Evolutionary conservation across 345 rosid species (phyloP), one percentile per base, ranked within the genome.

Genomic region (Eucalyptus curtisii): DNA sequence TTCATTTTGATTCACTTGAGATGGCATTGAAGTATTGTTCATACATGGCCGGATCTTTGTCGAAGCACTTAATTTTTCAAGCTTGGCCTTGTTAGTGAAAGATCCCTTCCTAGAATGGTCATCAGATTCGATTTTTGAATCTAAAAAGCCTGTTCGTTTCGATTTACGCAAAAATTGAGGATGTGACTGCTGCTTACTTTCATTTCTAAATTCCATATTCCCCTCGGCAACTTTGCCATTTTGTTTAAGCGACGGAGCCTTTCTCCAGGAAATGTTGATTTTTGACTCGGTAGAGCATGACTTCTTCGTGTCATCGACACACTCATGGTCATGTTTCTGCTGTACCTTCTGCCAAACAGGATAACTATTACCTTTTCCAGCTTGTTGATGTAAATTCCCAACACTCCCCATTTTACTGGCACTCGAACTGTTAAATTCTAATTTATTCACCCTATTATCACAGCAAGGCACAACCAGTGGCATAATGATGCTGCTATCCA

Each of bases 321-420:
- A 86, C 57, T 89, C 91, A 87, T 71, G 88, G 9, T 14, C 88
- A 59, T 87, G 91, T 87, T 91, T 92, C 90, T 88, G 91, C 91
- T 91, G 93, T 68, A 93, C 95, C 89, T 89, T 93, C 91, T 93
- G 89, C 96, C 96, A 94, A 22, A 94, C 92, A 81, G 94, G 89
- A 90, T 91, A 90, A 86, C 44, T 89, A 88, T 90, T 93, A 57
- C 91, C 94, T 71, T 88, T 91, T 79, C 92, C 93, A 12, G 87
- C 87, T 87, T 79, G 89, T 53, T 90, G 87, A 49, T 57, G 90
- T 53, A 86, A 88, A 61, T 86, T 90, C 59, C 91, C 92, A 44
- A 86, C 82, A 85, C 25, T 86, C 85, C 89, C 93, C 68, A 40
- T 40, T 90, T 86, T 93, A 88, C 59, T 81, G 89, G 49, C 87